Conservation (phyloP, 768 basidiomycete species). For the Chalciporus chontae region DNA sequence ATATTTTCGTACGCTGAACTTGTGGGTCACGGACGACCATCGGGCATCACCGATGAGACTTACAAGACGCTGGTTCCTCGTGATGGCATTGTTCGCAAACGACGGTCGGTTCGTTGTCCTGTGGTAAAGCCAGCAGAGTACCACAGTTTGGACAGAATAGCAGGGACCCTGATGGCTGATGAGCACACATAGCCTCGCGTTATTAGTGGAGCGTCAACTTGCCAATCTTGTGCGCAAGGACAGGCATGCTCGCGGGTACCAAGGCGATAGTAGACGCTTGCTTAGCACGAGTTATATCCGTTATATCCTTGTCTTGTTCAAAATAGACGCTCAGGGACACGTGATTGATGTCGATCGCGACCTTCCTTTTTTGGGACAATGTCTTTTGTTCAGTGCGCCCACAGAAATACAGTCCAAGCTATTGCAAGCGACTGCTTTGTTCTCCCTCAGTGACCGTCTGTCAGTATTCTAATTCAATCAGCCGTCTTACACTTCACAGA, state of each 20-base stretch:
- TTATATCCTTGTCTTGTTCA: no score
- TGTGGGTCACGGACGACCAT: not conserved
- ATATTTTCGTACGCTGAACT: conserved; percentile 84
- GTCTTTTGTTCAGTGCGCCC: conserved; percentile 9
- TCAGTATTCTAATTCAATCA: no score
- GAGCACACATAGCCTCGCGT: not conserved
- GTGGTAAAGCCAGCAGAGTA: conserved; percentile 80
- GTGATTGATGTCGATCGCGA: conserved; percentile 19
- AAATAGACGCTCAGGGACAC: conserved; percentile 7
- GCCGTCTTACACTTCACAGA: not conserved
- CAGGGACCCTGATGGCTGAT: conserved; percentile 58
- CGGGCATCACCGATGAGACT: conserved; percentile 32
- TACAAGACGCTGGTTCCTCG: conserved; percentile 85
- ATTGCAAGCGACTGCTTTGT: conserved; percentile 12
- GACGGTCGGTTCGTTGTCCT: conserved; percentile 68
- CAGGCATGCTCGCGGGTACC: conserved; percentile 18
- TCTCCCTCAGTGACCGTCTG: no score
- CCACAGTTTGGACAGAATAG: conserved; percentile 95
- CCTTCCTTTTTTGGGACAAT: conserved; percentile 21
- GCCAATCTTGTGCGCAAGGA: conserved; percentile 49
- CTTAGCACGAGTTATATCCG: no score
- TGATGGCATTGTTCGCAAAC: conserved; percentile 87
- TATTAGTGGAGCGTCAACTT: conserved; percentile 11
- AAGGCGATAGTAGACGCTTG: not conserved
- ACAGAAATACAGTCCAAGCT: conserved; percentile 16